Evolutionary conservation across 2,329 filamentous ascomycete species (phyloP), one percentile per base, ranked within the genome.

Genomic region (Cladosporium sp.): DNA sequence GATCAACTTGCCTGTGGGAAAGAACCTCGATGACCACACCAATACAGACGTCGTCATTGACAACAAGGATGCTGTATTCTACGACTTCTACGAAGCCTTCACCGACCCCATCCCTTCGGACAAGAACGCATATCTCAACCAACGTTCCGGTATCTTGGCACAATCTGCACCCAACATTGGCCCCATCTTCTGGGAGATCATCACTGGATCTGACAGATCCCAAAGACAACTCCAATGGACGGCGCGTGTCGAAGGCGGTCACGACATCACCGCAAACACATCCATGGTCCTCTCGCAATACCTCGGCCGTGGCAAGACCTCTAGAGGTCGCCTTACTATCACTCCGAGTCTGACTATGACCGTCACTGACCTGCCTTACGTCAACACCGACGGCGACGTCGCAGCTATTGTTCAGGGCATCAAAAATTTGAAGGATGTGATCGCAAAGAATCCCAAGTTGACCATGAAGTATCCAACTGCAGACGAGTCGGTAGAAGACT

Each of bases 181-280:
- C 0, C 80, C 84, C 19, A 76, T 85, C 70, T 82, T 80, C 68
- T 86, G 80, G 77, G 83, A 86, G 60, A 79, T 83, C 60, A 80
- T 87, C 66, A 70, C 70, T 57, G 76, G 76, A 22, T 66, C 71
- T 8, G 85, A 89, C 63, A 83, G 83, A 20, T 80, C 84, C 56
- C 78, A 80, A 8, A 79, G 85, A 45, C 82, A 87, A 64, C 74
- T 88, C n/a, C 85, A 88, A 67, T 88, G 83, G 78, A 88, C 85
- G 8, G 80, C 84, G 37, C 80, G 85, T 61, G 84, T 87, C 25
- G 84, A 87, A 62, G 81, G 78, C 19, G 79, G 80, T 37, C 75
- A 78, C 44, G 78, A 75, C 54, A 66, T 70, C 45, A 70, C 68
- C 25, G 70, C 72, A 60, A 73, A 70, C 47, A 61, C 62, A 25